Evolutionary conservation across 208 protist genomes (phyloP).

Genomic region (Angomonas ambiguus): DNA sequence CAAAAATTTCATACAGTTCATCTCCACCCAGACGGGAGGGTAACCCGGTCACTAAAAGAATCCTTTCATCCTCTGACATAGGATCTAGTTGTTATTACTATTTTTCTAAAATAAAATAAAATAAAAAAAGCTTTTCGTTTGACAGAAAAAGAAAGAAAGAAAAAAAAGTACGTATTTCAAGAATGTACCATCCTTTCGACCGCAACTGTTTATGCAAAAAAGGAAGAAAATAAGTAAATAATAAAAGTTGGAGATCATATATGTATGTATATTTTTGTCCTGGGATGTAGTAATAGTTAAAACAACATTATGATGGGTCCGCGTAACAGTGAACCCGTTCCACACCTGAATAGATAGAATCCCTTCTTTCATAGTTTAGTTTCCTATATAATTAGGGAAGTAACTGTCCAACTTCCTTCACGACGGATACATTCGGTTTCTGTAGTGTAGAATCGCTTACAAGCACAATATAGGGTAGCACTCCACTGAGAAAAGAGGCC

Average conservation of each 20-base stretch:
- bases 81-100: background rate
- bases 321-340: too few relatives aligned
- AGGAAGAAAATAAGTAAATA: background rate
- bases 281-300: too few relatives aligned
- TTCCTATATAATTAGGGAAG: too few relatives aligned
- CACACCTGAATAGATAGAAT: too few relatives aligned
- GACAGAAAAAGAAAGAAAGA: constrained; percentile 4
- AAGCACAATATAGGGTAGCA: constrained; percentile 63
- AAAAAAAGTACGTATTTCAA: background rate
- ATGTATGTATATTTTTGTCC: too few relatives aligned
- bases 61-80: constrained; percentile 75
- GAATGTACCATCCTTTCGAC: background rate
- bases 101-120: constrained; percentile 10
- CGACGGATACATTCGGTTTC: constrained; percentile 32
- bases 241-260: too few relatives aligned
- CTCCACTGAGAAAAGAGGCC: constrained; percentile 54
- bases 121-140: background rate
- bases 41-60: constrained; percentile 79
- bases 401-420: constrained; percentile 19
- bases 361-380: too few relatives aligned
- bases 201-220: constrained; percentile 3
- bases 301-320: too few relatives aligned
- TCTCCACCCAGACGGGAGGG: constrained; percentile 68
- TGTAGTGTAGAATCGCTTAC: constrained; percentile 23
- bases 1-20: constrained; percentile 82